phyloP scores from a whole-genome alignment of 2,329 filamentous ascomycete genomes.

The Daldinia sp. region DNA sequence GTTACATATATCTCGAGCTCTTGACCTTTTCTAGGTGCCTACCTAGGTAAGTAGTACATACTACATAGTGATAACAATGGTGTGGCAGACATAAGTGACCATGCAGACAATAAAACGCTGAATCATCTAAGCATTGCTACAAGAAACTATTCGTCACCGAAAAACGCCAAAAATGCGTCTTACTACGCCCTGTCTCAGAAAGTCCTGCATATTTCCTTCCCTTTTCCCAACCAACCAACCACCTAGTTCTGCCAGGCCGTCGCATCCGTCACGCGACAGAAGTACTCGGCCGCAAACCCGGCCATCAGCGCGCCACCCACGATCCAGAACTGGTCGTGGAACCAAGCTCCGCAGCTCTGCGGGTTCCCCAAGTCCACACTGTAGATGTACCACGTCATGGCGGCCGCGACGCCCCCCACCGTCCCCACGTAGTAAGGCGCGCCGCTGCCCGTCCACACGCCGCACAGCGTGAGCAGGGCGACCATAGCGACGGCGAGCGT shows the following conservation, averaged over 20 bases:
- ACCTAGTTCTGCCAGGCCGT: not conserved
- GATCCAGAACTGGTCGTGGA: slow-evolving; percentile 37
- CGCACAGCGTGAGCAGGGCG: slow-evolving; percentile 25
- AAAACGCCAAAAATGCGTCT: not conserved
- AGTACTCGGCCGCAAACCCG: slow-evolving; percentile 29
- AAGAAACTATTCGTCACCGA: not conserved
- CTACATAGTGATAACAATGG: not conserved
- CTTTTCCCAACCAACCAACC: too few species aligned
- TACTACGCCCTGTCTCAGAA: not conserved
- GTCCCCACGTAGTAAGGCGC: slow-evolving; percentile 18
- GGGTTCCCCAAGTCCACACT: slow-evolving; percentile 26
- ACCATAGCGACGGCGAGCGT: slow-evolving; percentile 19
- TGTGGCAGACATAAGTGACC: not conserved
- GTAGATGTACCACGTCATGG: slow-evolving; percentile 37
- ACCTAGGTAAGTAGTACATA: not conserved
- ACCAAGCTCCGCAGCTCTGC: slow-evolving; percentile 34
- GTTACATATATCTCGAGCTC: not conserved
- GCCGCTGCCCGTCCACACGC: slow-evolving; percentile 22
- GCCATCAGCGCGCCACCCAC: slow-evolving; percentile 27
- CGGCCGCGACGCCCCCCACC: slow-evolving; percentile 22
- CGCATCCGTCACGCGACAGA: not conserved
- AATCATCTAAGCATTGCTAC: not conserved
- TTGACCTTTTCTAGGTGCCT: not conserved
- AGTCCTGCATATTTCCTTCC: not conserved
- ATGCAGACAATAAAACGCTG: too few species aligned